Evolutionary conservation across 495 filamentous ascomycete species (phyloP).

Genomic region (Copromyces sp.): DNA sequence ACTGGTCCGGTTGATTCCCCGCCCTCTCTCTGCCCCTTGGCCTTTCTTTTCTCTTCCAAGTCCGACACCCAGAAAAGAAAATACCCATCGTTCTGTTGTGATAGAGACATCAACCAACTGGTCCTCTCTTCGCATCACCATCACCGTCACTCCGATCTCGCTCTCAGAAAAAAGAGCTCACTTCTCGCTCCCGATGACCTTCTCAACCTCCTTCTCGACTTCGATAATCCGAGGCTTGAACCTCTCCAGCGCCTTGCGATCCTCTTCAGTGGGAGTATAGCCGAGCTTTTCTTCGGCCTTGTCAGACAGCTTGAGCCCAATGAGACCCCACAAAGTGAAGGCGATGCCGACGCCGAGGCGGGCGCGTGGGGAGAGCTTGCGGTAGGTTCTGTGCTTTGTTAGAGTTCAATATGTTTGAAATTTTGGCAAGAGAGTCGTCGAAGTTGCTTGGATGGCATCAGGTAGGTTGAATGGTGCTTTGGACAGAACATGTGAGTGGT

Average conservation of each 20-base stretch:
- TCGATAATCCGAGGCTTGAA: slow-evolving; percentile 28
- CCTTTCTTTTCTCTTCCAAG: background rate
- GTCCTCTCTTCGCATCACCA: background rate
- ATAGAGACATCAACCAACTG: too few relatives aligned
- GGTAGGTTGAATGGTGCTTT: too few relatives aligned
- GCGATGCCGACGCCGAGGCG: slow-evolving; percentile 31
- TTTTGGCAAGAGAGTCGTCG: too few relatives aligned
- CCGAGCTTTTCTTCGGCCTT: slow-evolving; percentile 32
- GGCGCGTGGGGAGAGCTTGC: slow-evolving; percentile 26
- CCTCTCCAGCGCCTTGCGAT: slow-evolving; percentile 29
- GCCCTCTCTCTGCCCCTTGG: background rate
- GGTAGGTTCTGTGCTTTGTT: slow-evolving; percentile 16
- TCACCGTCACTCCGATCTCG: background rate
- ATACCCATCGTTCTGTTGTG: background rate
- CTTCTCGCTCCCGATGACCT: background rate
- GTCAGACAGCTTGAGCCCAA: slow-evolving; percentile 32
- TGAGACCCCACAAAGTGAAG: slow-evolving; percentile 32
- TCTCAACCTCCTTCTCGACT: slow-evolving; percentile 19
- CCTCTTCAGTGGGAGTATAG: slow-evolving; percentile 33
- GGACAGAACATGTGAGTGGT: too few relatives aligned
- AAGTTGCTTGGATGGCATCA: too few relatives aligned
- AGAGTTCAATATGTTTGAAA: too few relatives aligned
- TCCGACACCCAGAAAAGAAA: background rate
- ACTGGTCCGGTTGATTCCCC: too few relatives aligned
- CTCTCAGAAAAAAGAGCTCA: background rate